These are phyloP conservation scores for Hyaloscypha variabilis DNA, from an alignment of 495 filamentous ascomycete genomes.

Conservation along the genomic window DNA sequence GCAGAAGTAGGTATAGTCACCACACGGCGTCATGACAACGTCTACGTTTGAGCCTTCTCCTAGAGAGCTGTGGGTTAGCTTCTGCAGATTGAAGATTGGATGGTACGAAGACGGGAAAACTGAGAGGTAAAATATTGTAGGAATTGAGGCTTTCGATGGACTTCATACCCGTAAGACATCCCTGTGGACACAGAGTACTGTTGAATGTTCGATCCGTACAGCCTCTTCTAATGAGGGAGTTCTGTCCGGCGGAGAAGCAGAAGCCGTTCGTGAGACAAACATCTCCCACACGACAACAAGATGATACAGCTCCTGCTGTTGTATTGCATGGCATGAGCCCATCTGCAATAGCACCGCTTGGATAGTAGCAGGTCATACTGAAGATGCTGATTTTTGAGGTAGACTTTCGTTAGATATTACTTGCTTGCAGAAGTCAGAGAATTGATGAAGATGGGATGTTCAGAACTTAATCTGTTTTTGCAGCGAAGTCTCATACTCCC, in stretches of 20 bases:
- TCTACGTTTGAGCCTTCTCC: neutral
- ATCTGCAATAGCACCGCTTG: conserved; percentile 2
- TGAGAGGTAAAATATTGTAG: too few species aligned
- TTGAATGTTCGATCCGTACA: conserved; percentile 9
- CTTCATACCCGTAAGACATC: neutral
- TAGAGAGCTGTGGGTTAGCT: neutral
- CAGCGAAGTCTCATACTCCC: neutral
- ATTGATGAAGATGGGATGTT: neutral
- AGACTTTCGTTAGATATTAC: neutral
- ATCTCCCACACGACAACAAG: conserved; percentile 11
- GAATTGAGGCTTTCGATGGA: neutral
- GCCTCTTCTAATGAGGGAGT: conserved; percentile 7
- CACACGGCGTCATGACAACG: conserved; percentile 12
- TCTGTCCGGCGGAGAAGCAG: conserved; percentile 10
- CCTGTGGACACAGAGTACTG: neutral
- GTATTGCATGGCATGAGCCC: conserved; percentile 8
- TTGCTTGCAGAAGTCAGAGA: neutral
- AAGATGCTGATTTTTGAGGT: neutral
- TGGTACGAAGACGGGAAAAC: neutral
- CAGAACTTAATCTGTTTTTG: too few species aligned
- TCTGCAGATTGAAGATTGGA: neutral
- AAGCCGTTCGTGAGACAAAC: conserved; percentile 9
- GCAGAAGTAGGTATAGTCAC: conserved; percentile 3
- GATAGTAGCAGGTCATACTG: conserved; percentile 10
- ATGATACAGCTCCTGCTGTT: conserved; percentile 8